Percentiles rank a stretch among this genome's conserved stretches.
phyloP scores from a whole-genome alignment of 768 basidiomycete genomes.

The Myochromella boudieri region DNA sequence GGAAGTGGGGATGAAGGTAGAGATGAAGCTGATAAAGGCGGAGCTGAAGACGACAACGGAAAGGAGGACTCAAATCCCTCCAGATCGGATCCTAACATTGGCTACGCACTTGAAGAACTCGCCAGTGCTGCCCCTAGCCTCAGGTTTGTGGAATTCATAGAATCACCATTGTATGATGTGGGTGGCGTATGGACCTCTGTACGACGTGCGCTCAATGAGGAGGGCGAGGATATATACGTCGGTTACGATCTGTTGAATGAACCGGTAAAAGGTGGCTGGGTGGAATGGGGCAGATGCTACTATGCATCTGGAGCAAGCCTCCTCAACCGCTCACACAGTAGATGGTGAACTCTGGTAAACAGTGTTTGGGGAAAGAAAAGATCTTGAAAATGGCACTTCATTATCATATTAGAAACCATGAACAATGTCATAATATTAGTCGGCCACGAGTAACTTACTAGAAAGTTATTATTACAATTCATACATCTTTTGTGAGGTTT shows the following conservation, averaged over 20 bases:
- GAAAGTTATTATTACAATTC: too few relatives aligned
- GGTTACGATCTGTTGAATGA: neutral
- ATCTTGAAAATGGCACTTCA: too few relatives aligned
- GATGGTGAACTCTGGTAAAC: too few relatives aligned
- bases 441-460: too few relatives aligned
- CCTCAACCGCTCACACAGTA: too few relatives aligned
- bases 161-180: neutral
- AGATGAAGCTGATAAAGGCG: neutral
- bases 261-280: neutral
- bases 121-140: neutral
- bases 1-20: neutral
- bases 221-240: neutral
- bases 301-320: neutral
- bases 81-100: neutral
- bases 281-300: neutral
- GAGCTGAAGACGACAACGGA: neutral
- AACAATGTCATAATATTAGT: too few relatives aligned
- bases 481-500: too few relatives aligned
- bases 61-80: neutral
- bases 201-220: neutral
- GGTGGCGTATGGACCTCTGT: neutral
- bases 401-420: too few relatives aligned
- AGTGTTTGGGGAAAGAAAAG: too few relatives aligned
- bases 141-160: neutral
- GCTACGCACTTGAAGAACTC: neutral